A percentile compares a stretch with the other conserved stretches of the same genome.
Conservation (phyloP, 2,329 filamentous ascomycete genomes). For the Penicillium griseofulvum region DNA sequence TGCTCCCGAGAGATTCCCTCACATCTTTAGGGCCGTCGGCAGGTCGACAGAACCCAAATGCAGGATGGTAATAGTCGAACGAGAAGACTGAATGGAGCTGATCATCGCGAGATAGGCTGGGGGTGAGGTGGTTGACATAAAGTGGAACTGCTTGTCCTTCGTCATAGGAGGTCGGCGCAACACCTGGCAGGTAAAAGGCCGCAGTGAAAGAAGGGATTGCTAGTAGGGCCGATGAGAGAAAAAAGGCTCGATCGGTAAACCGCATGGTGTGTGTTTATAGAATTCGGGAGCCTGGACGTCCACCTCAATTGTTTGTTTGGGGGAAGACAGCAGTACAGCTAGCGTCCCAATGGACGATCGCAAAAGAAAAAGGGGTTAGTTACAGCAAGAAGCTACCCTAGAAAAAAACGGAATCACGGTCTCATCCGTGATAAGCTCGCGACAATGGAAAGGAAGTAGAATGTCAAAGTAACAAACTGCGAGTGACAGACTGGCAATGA, state of each 20-base stretch:
- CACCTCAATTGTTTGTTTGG: slow-evolving; percentile 14
- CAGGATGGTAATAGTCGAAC: slow-evolving; percentile 90
- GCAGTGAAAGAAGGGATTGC: slow-evolving; percentile 43
- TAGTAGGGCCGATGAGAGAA: slow-evolving; percentile 32
- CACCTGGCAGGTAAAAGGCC: slow-evolving; percentile 94
- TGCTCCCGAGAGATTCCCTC: slow-evolving; percentile 88
- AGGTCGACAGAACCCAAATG: slow-evolving; percentile 85
- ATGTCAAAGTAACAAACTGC: neutral
- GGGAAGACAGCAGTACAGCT: neutral
- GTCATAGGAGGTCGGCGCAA: slow-evolving; percentile 90
- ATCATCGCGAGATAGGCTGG: slow-evolving; percentile 74
- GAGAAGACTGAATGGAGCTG: slow-evolving; percentile 89
- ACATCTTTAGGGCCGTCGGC: slow-evolving; percentile 73
- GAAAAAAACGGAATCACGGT: neutral
- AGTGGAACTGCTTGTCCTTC: slow-evolving; percentile 76
- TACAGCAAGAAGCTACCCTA: slow-evolving; percentile 1
- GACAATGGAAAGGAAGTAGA: slow-evolving; percentile 6
- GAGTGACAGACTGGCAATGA: slow-evolving; percentile 11
- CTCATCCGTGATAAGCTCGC: neutral
- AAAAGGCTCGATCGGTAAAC: slow-evolving; percentile 29
- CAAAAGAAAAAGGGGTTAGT: neutral
- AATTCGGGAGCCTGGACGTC: slow-evolving; percentile 12
- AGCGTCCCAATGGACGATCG: neutral
- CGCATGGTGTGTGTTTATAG: slow-evolving; percentile 33
- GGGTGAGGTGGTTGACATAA: slow-evolving; percentile 88